These are phyloP conservation scores for Carpinus fangiana DNA, from an alignment of 306 rosid genomes.

Conservation along the genomic window DNA sequence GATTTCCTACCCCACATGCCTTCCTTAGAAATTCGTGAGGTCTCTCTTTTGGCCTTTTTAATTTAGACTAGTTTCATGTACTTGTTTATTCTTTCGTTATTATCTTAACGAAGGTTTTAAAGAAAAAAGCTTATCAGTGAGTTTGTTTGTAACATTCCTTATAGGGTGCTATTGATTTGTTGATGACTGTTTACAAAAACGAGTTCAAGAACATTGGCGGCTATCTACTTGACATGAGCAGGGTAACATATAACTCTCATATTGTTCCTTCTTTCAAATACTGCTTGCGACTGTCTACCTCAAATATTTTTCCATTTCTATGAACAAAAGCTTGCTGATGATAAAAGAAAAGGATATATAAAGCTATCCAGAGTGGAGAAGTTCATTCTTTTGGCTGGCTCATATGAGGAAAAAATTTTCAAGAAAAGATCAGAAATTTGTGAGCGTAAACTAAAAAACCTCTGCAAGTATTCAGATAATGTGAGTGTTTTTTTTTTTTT, in stretches of 20 bases:
- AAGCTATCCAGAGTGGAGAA: conserved; percentile 40
- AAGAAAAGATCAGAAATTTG: too few species aligned
- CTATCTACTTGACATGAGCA: conserved; percentile 44
- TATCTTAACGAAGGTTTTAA: not conserved
- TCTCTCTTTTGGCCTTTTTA: not conserved
- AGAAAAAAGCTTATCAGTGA: not conserved
- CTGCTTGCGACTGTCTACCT: not conserved
- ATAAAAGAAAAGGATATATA: too few species aligned
- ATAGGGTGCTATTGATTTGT: too few species aligned
- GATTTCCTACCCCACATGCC: conserved; percentile 70
- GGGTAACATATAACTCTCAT: conserved; percentile 30
- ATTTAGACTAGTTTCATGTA: not conserved
- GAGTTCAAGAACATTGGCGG: conserved; percentile 57
- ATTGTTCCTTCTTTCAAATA: not conserved
- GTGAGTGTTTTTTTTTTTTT: too few species aligned
- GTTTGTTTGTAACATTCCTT: not conserved
- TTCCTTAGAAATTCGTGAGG: conserved; percentile 51
- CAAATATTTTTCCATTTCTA: not conserved
- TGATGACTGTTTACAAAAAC: not conserved
- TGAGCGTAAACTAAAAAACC: too few species aligned
- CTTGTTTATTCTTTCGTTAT: too few species aligned
- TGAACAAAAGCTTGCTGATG: too few species aligned
- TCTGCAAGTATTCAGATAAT: too few species aligned
- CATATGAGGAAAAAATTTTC: too few species aligned
- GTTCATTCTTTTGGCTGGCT: conserved; percentile 12